A percentile compares a stretch with the other conserved stretches of the same genome.
These are phyloP conservation scores for Dendrobium catenatum DNA, from an alignment of 106 monocot species.

Conservation along the genomic window DNA sequence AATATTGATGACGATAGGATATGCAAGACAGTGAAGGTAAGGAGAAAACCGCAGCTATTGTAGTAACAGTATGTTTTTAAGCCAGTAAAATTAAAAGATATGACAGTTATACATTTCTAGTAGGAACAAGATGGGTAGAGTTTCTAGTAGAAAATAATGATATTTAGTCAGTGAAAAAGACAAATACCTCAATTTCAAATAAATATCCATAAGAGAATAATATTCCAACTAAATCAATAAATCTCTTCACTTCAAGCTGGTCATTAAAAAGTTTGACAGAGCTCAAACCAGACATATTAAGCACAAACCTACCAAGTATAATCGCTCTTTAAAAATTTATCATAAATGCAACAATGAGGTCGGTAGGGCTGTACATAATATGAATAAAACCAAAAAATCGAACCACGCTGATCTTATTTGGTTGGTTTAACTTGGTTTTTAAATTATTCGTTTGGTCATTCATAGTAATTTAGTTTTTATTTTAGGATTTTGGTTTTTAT, in stretches of 20 bases:
- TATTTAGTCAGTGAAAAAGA: not conserved
- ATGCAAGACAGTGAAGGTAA: not conserved
- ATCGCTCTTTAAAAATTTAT: not conserved
- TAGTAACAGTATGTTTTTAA: no score
- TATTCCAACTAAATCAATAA: not conserved
- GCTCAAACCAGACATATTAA: not conserved
- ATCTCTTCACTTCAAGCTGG: not conserved
- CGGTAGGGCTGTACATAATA: no score
- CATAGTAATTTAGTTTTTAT: no score
- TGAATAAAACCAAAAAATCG: no score
- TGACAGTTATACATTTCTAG: not conserved
- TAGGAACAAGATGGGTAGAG: not conserved
- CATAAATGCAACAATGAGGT: not conserved
- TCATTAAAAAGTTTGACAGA: not conserved
- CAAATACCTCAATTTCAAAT: not conserved
- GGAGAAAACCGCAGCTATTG: not conserved
- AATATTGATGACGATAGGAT: not conserved
- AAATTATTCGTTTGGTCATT: no score
- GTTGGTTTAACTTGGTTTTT: no score
- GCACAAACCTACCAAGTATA: not conserved
- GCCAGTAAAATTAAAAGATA: not conserved
- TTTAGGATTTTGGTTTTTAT: no score
- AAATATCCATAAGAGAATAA: not conserved
- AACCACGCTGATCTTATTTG: no score
- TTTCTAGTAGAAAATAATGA: not conserved